Conservation (phyloP, 345 rosid species). For the Combretum micranthum region DNA sequence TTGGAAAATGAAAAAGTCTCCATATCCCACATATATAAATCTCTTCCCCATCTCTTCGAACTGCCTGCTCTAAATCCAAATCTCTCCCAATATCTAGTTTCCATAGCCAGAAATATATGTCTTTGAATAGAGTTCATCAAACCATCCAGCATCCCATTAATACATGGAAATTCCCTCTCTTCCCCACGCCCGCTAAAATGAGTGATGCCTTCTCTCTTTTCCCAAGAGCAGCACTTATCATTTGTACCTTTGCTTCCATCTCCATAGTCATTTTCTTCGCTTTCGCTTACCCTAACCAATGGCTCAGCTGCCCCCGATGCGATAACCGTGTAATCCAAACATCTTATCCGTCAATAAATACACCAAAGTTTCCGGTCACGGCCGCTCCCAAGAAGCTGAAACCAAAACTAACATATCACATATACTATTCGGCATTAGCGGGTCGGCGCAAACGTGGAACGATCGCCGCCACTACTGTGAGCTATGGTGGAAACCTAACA, state of each 20-base stretch:
- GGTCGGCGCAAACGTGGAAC: slow-evolving; percentile 73
- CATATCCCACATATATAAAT: no score
- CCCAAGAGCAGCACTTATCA: slow-evolving; percentile 30
- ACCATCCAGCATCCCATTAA: slow-evolving; percentile 27
- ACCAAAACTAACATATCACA: slow-evolving; percentile 52
- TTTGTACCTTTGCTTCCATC: slow-evolving; percentile 36
- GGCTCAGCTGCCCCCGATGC: slow-evolving; percentile 19
- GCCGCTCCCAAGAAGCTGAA: not conserved
- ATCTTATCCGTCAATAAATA: slow-evolving; percentile 14
- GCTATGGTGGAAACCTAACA: slow-evolving; percentile 75
- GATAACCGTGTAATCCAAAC: slow-evolving; percentile 1
- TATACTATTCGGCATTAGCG: slow-evolving; percentile 68
- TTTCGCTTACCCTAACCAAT: slow-evolving; percentile 23
- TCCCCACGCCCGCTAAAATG: slow-evolving; percentile 21
- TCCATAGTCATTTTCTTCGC: slow-evolving; percentile 32
- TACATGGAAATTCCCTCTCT: slow-evolving; percentile 26
- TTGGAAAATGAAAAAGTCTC: no score
- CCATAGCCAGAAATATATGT: not conserved
- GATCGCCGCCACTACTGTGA: slow-evolving; percentile 51
- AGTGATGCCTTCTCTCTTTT: slow-evolving; percentile 24
- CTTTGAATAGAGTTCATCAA: slow-evolving; percentile 1
- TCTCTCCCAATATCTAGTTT: no score
- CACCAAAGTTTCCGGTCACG: not conserved
- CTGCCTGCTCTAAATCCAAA: no score
- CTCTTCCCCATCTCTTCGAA: no score